Evolutionary conservation across 1,284 basidiomycete genomes (phyloP), one percentile per base, ranked within the genome.

Genomic region (Moniliella sp.): DNA sequence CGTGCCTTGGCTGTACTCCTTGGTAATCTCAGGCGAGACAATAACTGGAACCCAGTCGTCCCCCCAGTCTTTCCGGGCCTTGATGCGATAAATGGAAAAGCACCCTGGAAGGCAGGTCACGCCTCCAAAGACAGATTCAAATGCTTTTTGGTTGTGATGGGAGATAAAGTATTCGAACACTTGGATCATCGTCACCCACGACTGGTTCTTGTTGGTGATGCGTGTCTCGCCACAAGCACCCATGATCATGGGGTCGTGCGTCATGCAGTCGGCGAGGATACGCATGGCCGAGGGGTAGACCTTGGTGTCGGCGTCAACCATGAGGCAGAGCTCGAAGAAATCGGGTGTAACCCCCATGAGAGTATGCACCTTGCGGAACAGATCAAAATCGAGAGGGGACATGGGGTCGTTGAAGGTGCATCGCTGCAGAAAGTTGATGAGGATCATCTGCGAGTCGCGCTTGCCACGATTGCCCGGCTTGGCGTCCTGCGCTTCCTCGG

Each of bases 391-490:
- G 50, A 99, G 71, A 7, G 91, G 91, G n/a, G 73, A 73, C 86
- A 97, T 97, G 41, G 84, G 78, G 59, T 97, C 91, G 61, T 97
- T 94, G 65, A 94, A 99, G 10, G 91, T 99, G 50, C 94, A 84
- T 29, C 81, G 75, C 33, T 82, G 86, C 67, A 97, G 93, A 63
- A 99, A 99, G 66, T 93, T 91, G 86, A 99, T 94, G 48, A 99
- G 69, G 51, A 99, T 80, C 51, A 99, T 76, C 60, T 97, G 91
- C 62, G 82, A 86, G 65, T 99, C 91, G 32, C 91, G 78, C 64
- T 99, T 99, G 46, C 91, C 91, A 46, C 91, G 72, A 65, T 99
- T 99, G n/a, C 91, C 91, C 2, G 88, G 83, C 60, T 97, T 99
- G 65, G 76, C 77, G 42, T 86, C 83, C 5, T 66, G 65, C 10